These are phyloP conservation scores for Wickerhamomyces sydowiorum DNA, from an alignment of 805 yeast species.

Conservation along the genomic window DNA sequence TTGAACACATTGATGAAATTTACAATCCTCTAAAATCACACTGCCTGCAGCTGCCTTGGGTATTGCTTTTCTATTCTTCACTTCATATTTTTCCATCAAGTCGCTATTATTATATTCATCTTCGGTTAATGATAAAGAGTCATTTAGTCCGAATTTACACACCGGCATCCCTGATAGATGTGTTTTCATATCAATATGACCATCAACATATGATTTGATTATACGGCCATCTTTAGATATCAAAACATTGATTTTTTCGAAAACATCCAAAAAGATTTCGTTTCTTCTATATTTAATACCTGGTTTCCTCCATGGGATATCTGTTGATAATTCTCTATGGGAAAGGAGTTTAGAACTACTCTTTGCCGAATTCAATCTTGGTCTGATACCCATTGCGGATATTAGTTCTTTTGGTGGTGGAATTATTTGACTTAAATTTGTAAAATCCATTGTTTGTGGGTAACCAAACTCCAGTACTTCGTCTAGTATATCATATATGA, in stretches of 20 bases:
- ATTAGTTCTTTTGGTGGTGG: slow-evolving; percentile 14
- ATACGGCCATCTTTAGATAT: slow-evolving; percentile 61
- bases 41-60: slow-evolving; percentile 41
- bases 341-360: background rate
- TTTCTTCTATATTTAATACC: slow-evolving; percentile 77
- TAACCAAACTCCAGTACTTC: slow-evolving; percentile 75
- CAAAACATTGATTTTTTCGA: slow-evolving; percentile 68
- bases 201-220: slow-evolving; percentile 69
- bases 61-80: slow-evolving; percentile 24
- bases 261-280: slow-evolving; percentile 70
- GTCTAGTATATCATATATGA: slow-evolving; percentile 72
- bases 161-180: slow-evolving; percentile 78
- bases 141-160: slow-evolving; percentile 76
- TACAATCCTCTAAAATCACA: slow-evolving; percentile 67
- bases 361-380: background rate
- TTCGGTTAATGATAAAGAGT: slow-evolving; percentile 30
- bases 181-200: slow-evolving; percentile 63
- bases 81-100: slow-evolving; percentile 22
- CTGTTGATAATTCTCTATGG: slow-evolving; percentile 7
- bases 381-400: slow-evolving; percentile 20
- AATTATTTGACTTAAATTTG: slow-evolving; percentile 31
- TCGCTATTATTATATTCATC: slow-evolving; percentile 16
- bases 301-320: slow-evolving; percentile 58
- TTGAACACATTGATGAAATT: slow-evolving; percentile 83
- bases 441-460: slow-evolving; percentile 59